A percentile compares a stretch with the other conserved stretches of the same genome.
phyloP scores from a whole-genome alignment of 148 eudicot species.

The Spergularia marina region DNA sequence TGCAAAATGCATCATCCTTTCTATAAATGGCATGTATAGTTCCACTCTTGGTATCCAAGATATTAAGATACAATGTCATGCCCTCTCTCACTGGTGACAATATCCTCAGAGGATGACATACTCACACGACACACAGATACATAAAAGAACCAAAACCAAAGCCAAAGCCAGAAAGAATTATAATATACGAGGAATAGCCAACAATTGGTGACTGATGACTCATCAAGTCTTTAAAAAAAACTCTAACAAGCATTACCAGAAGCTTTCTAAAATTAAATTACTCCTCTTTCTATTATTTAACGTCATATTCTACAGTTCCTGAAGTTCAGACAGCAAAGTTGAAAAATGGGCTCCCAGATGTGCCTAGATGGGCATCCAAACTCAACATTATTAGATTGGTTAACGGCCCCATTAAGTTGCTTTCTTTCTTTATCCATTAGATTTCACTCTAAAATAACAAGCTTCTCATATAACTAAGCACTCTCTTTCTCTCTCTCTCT shows the following conservation, averaged over 20 bases:
- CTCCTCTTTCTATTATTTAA: slow-evolving; percentile 5
- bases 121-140: slow-evolving; percentile 14
- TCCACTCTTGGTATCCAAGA: slow-evolving; percentile 7
- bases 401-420: slow-evolving; percentile 35
- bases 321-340: slow-evolving; percentile 19
- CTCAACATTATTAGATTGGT: slow-evolving; percentile 37
- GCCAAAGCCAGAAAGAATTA: neutral
- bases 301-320: slow-evolving; percentile 23
- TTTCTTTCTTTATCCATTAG: slow-evolving; percentile 33
- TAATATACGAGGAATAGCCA: slow-evolving; percentile 15
- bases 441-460: slow-evolving; percentile 25
- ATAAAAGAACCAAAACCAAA: neutral
- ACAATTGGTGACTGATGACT: slow-evolving; percentile 19
- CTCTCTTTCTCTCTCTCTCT: slow-evolving; percentile 12
- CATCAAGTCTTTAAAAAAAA: slow-evolving; percentile 10
- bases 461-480: slow-evolving; percentile 21
- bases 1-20: neutral
- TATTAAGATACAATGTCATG: neutral
- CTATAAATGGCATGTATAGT: neutral
- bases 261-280: slow-evolving; percentile 21
- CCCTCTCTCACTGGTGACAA: slow-evolving; percentile 4
- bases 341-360: slow-evolving; percentile 19
- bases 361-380: slow-evolving; percentile 27
- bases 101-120: slow-evolving; percentile 7
- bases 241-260: neutral